Evolutionary conservation across 2,329 filamentous ascomycete species (phyloP).

Genomic region (Fusarium napiforme): DNA sequence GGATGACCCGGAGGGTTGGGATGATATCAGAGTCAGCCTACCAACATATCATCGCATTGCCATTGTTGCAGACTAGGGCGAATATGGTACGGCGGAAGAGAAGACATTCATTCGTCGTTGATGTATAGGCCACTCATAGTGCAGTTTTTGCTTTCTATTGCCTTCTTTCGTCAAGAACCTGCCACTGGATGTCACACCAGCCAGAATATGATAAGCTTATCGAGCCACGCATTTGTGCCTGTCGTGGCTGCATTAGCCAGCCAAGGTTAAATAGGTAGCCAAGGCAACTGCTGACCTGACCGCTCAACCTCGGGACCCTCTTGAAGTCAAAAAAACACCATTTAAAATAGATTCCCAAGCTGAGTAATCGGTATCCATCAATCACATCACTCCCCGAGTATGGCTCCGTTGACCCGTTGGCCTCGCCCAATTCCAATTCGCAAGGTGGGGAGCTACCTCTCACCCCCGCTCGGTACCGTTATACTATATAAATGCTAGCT

Average conservation of each 20-base stretch:
- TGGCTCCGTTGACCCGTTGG: slow-evolving; percentile 23
- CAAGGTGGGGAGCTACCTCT: slow-evolving; percentile 18
- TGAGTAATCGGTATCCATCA: slow-evolving; percentile 17
- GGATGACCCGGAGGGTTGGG: not conserved
- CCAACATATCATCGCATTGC: not conserved
- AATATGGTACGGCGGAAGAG: not conserved
- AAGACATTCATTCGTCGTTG: not conserved
- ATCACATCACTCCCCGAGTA: not conserved
- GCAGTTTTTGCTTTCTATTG: too few species aligned
- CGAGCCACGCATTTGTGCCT: not conserved
- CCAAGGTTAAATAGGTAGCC: not conserved
- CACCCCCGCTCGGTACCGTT: slow-evolving; percentile 1
- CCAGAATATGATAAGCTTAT: not conserved
- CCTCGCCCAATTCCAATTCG: not conserved
- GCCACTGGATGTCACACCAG: not conserved
- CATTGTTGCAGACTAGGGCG: not conserved
- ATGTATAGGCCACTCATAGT: too few species aligned
- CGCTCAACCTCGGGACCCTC: not conserved
- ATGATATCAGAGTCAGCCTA: too few species aligned
- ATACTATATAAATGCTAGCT: slow-evolving; percentile 1
- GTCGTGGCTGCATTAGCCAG: not conserved
- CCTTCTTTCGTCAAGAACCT: not conserved
- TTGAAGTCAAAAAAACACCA: not conserved
- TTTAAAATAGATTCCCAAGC: not conserved
- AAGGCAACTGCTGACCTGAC: not conserved